Conservation (phyloP, 2,329 filamentous ascomycete genomes). For the Fusarium denticulatum region DNA sequence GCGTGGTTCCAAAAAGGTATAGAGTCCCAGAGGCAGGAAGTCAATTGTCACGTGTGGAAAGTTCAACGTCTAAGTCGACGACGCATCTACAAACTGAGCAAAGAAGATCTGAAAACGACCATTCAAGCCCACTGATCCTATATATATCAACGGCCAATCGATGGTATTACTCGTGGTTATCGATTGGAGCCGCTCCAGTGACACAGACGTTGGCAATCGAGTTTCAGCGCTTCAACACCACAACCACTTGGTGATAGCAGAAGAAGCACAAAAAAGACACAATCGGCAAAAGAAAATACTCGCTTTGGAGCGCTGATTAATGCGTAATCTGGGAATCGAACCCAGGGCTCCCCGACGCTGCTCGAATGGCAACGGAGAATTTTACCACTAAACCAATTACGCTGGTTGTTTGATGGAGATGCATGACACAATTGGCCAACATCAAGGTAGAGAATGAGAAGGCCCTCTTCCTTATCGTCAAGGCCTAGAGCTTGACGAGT, state of each 20-base stretch:
- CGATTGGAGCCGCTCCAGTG: not conserved
- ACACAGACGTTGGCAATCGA: too few species aligned
- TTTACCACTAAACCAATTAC: conserved; percentile 41
- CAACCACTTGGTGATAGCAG: not conserved
- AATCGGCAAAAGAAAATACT: not conserved
- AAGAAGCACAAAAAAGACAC: not conserved
- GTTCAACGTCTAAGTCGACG: not conserved
- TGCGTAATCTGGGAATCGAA: conserved; percentile 39
- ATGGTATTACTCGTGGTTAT: rapidly evolving
- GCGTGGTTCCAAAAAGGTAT: too few species aligned
- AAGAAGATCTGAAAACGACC: not conserved
- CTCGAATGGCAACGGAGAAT: conserved; percentile 37
- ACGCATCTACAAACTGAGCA: not conserved
- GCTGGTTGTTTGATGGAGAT: conserved; percentile 2
- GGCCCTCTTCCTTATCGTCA: not conserved
- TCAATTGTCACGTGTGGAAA: not conserved
- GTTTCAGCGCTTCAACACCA: not conserved
- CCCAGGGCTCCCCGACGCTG: conserved; percentile 32
- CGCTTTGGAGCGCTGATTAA: rapidly evolving
- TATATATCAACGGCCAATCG: rapidly evolving
- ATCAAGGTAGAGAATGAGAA: rapidly evolving
- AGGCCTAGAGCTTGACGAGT: not conserved
- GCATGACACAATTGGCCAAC: rapidly evolving
- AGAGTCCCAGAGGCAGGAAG: not conserved
- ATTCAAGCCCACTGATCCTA: not conserved